Percentiles rank a stretch among this genome's conserved stretches.
These are phyloP conservation scores for Botrytis aclada DNA, from an alignment of 2,329 filamentous ascomycete genomes.

Conservation along the genomic window DNA sequence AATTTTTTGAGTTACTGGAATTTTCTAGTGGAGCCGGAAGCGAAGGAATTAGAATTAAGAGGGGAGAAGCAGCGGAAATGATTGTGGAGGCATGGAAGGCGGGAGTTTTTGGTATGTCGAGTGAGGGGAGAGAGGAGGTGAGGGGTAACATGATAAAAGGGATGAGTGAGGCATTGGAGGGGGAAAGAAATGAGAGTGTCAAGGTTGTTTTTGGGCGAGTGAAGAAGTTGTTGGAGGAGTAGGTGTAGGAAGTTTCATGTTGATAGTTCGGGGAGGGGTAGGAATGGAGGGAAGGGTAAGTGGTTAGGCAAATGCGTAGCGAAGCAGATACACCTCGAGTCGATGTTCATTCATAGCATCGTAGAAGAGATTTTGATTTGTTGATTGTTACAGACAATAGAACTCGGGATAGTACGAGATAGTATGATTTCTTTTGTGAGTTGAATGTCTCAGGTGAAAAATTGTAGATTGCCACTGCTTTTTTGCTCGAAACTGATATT, in stretches of 20 bases:
- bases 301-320: background rate
- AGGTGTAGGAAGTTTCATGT: background rate
- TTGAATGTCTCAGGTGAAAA: background rate
- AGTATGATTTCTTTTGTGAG: background rate
- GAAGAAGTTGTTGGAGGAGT: slow-evolving; percentile 28
- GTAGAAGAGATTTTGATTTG: background rate
- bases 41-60: slow-evolving; percentile 36
- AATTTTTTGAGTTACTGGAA: slow-evolving; percentile 34
- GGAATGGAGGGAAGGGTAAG: background rate
- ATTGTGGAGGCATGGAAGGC: slow-evolving; percentile 31
- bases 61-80: slow-evolving; percentile 36
- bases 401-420: background rate
- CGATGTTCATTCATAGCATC: too few species aligned
- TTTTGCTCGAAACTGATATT: background rate
- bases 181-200: slow-evolving; percentile 34
- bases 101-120: slow-evolving; percentile 34
- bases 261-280: background rate
- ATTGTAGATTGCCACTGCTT: background rate
- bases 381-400: background rate
- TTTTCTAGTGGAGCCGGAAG: slow-evolving; percentile 35
- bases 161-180: slow-evolving; percentile 27
- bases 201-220: slow-evolving; percentile 30
- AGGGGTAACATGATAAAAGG: slow-evolving; percentile 28
- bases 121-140: slow-evolving; percentile 28
- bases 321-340: background rate